A percentile compares a stretch with the other conserved stretches of the same genome.
phyloP scores from a whole-genome alignment of 768 basidiomycete genomes.

The Leucosporidium yakuticum region DNA sequence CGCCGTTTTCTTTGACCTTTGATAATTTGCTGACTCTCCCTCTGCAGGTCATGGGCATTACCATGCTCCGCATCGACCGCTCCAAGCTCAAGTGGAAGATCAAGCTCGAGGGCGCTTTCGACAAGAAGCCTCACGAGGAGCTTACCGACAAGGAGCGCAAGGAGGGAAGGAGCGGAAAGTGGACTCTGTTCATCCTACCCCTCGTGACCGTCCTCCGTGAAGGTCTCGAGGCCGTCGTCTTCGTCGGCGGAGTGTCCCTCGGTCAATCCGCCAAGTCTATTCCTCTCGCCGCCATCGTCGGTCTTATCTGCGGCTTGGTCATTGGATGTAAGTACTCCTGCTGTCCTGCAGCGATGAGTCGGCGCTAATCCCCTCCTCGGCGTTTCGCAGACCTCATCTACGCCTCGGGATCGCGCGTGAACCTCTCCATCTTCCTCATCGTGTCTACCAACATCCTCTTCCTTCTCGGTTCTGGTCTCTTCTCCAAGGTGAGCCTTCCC shows the following conservation, averaged over 20 bases:
- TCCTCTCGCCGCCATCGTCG: slow-evolving; percentile 81
- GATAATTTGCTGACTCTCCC: not conserved
- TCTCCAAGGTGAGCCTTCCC: slow-evolving; percentile 52
- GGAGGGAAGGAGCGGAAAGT: slow-evolving; percentile 48
- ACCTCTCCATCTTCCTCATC: slow-evolving; percentile 76
- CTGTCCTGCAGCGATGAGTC: not conserved
- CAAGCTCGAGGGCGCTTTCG: slow-evolving; percentile 74
- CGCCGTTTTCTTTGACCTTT: too few relatives aligned
- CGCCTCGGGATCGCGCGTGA: slow-evolving; percentile 66
- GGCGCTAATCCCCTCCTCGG: not conserved
- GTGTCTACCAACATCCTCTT: slow-evolving; percentile 85
- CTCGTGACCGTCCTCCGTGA: slow-evolving; percentile 88
- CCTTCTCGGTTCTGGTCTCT: slow-evolving; percentile 88
- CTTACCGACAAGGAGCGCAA: slow-evolving; percentile 25
- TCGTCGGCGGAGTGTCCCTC: slow-evolving; percentile 78
- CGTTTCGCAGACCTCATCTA: slow-evolving; percentile 57
- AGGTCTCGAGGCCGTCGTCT: slow-evolving; percentile 86
- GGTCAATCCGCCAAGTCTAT: slow-evolving; percentile 64
- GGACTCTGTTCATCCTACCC: slow-evolving; percentile 81
- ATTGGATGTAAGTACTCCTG: slow-evolving; percentile 26
- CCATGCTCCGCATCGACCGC: slow-evolving; percentile 89
- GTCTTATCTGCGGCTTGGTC: slow-evolving; percentile 66
- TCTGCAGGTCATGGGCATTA: slow-evolving; percentile 67
- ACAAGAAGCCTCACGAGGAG: slow-evolving; percentile 1
- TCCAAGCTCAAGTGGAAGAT: slow-evolving; percentile 86